Evolutionary conservation across 441 rosid species (phyloP), one percentile per base, ranked within the genome.

Genomic region (Corymbia citriodora): DNA sequence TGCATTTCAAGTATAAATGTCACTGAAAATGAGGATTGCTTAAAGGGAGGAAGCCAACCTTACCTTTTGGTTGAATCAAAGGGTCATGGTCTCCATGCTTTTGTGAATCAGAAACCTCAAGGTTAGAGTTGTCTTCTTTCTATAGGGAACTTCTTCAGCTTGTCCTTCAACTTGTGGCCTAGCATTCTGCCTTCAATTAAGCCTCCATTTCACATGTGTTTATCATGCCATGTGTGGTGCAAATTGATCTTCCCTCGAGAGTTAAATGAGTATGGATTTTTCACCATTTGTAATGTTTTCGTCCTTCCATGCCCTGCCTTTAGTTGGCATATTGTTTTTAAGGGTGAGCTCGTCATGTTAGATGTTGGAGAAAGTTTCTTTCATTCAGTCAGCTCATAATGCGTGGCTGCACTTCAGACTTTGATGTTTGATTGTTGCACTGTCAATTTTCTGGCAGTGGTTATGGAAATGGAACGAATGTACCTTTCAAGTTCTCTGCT

Each of bases 41-140:
- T 96, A 81, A 95, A 93, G 94, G 94, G 93, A 17, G 96, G 96
- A 92, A 95, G 92, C 90, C 89, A 50, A 31, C 95, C 97, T 27
- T 91, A 93, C 93, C 98, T 97, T 72, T 87, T 94, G 89, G 94
- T 97, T 89, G 99, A 96, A 91, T 97, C 99, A 87, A 94, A 95
- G 93, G 99, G 99, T 31, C 98, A 97, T 91, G 97, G 97, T 82
- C 96, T 97, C 90, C 98, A 96, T 94, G 96, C 92, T 90, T 98
- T 97, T 92, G 95, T 98, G 90, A 97, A 98, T 94, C 93, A 95
- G 89, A 89, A 95, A 92, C 94, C 95, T 90, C 90, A 95, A 95
- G 98, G 99, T 97, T 88, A 87, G 89, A 59, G 21, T 33, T 88
- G 19, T 88, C 19, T 48, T 59, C 83, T 74, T 74, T 21, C 49